These are phyloP conservation scores for Bruguiera hainesii DNA, from an alignment of 441 rosid species.

Conservation along the genomic window DNA sequence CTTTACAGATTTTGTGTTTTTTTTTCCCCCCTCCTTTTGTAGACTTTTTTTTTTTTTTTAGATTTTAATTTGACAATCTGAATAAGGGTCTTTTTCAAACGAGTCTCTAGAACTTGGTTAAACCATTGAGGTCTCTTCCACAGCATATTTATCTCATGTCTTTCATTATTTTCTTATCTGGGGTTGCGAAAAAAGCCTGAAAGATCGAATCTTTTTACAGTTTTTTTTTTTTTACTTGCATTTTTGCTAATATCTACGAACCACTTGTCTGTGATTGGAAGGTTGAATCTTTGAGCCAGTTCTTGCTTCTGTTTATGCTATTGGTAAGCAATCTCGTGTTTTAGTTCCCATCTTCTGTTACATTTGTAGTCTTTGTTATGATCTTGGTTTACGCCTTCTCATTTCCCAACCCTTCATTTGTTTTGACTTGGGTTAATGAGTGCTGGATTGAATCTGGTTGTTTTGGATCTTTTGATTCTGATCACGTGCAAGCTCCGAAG, in stretches of 20 bases:
- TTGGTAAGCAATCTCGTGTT: slow-evolving; percentile 33
- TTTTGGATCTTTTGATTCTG: background rate
- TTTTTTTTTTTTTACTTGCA: background rate
- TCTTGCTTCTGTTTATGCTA: slow-evolving; percentile 18
- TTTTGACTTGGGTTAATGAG: background rate
- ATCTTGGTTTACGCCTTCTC: background rate
- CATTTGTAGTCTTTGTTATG: background rate
- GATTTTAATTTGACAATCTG: background rate
- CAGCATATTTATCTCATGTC: too few species aligned
- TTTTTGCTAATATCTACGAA: background rate
- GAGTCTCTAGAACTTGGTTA: background rate
- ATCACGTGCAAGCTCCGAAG: background rate
- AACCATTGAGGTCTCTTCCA: background rate
- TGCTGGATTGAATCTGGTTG: background rate
- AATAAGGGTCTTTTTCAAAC: background rate
- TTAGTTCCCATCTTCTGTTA: background rate
- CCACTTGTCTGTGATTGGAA: background rate
- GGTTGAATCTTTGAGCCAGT: background rate
- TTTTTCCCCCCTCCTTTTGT: background rate
- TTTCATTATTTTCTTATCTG: background rate
- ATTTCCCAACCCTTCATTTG: background rate
- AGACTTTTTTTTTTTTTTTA: background rate
- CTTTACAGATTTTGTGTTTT: background rate
- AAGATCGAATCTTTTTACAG: background rate
- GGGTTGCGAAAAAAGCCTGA: background rate